A percentile compares a stretch with the other conserved stretches of the same genome.
Evolutionary conservation across 345 rosid genomes (phyloP).

Genomic region (Citrus sp.): DNA sequence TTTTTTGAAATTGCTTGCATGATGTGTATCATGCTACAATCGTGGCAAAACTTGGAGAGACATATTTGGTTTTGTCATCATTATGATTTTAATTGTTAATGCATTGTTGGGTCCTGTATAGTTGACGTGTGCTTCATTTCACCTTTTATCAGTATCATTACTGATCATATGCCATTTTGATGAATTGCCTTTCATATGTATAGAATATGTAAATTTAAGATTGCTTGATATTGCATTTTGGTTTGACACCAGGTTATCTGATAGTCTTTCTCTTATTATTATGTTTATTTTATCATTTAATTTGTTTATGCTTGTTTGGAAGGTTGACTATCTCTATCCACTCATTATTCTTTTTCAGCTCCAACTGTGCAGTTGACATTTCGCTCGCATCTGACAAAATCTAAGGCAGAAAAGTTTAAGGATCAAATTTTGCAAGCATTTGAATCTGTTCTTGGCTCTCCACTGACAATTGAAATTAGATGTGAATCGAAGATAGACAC

Average conservation of each 20-base stretch:
- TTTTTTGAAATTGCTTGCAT: neutral
- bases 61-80: neutral
- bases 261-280: neutral
- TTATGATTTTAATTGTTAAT: neutral
- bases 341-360: slow-evolving; percentile 50
- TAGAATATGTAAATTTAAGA: neutral
- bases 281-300: neutral
- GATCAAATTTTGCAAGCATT: slow-evolving; percentile 75
- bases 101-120: neutral
- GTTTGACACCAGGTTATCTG: neutral
- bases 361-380: slow-evolving; percentile 79
- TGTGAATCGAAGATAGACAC: slow-evolving; percentile 50
- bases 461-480: slow-evolving; percentile 77
- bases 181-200: slow-evolving; percentile 1
- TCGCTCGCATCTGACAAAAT: slow-evolving; percentile 55
- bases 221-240: neutral
- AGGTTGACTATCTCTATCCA: neutral
- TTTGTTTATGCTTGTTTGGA: neutral
- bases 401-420: slow-evolving; percentile 66
- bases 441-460: slow-evolving; percentile 75
- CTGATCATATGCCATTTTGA: neutral
- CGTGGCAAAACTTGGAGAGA: neutral
- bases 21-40: neutral
- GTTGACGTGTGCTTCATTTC: neutral
- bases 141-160: neutral